Conservation (phyloP, 768 basidiomycete genomes). For the Rhodocollybia butyracea region DNA sequence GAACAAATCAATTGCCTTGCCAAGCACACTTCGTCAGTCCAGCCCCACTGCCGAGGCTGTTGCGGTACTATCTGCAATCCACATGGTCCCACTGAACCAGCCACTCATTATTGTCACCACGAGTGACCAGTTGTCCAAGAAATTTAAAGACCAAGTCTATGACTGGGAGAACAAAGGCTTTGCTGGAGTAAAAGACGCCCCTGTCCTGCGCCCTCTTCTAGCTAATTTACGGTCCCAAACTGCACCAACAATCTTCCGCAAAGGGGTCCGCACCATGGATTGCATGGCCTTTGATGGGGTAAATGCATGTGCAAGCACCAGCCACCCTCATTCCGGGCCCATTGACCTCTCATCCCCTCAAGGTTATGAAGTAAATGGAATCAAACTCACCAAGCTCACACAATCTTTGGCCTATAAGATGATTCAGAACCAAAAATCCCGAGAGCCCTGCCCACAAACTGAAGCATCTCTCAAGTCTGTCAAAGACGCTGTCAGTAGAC, state of each 20-base stretch:
- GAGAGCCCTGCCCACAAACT: not conserved
- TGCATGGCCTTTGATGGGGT: slow-evolving; percentile 22
- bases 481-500: slow-evolving; percentile 2
- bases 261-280: slow-evolving; percentile 24
- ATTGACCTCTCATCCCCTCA: not conserved
- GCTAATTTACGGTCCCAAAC: slow-evolving; percentile 11
- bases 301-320: slow-evolving; percentile 8
- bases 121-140: slow-evolving; percentile 17
- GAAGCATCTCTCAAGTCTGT: slow-evolving; percentile 1
- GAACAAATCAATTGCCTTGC: slow-evolving; percentile 14
- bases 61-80: slow-evolving; percentile 6
- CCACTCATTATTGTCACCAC: slow-evolving; percentile 1
- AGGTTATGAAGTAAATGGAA: not conserved
- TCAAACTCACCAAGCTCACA: slow-evolving; percentile 6
- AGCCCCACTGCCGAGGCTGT: slow-evolving; percentile 21
- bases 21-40: slow-evolving; percentile 12
- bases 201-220: slow-evolving; percentile 2
- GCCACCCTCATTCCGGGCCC: not conserved
- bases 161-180: slow-evolving; percentile 26
- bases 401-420: slow-evolving; percentile 16
- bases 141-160: slow-evolving; percentile 13
- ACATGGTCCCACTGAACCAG: slow-evolving; percentile 7
- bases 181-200: slow-evolving; percentile 13
- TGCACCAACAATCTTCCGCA: slow-evolving; percentile 15
- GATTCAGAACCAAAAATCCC: slow-evolving; percentile 1